Conservation (phyloP, 2,329 filamentous ascomycete genomes). For the Waltergamsia citrina region DNA sequence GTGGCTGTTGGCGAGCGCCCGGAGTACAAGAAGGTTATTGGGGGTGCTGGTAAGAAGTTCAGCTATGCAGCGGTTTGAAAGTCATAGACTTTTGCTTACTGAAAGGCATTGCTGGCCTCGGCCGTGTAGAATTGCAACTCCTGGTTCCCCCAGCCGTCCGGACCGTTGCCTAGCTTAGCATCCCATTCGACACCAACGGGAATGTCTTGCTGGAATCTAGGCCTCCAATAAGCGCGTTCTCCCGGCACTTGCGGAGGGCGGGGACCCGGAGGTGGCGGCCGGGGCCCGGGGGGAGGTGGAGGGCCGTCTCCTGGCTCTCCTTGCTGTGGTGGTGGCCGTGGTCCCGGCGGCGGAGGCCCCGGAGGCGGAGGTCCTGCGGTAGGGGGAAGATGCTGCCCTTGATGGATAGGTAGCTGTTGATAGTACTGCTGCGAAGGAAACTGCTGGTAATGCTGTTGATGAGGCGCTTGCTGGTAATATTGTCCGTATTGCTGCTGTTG, state of each 20-base stretch:
- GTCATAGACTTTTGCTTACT: no score
- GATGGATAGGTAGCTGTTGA: no score
- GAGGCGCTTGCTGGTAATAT: no score
- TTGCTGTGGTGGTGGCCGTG: no score
- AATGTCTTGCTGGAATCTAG: conserved; percentile 34
- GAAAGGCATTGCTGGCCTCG: conserved; percentile 39
- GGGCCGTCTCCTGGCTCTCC: no score
- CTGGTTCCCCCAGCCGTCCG: conserved; percentile 53
- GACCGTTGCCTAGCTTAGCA: conserved; percentile 41
- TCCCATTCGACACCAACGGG: conserved; percentile 42
- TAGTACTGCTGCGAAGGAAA: no score
- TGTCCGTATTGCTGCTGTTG: conserved; percentile 7
- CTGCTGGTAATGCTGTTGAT: no score
- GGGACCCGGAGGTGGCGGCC: conserved; percentile 9
- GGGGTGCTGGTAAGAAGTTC: conserved; percentile 21
- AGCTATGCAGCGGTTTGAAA: not conserved
- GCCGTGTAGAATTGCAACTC: conserved; percentile 49
- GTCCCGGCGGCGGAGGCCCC: no score
- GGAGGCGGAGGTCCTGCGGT: no score
- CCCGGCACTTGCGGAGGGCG: conserved; percentile 8
- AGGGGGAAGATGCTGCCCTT: no score
- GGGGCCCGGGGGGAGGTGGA: no score
- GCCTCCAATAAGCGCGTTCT: conserved; percentile 47
- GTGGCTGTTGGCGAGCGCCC: conserved; percentile 31
- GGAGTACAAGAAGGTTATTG: conserved; percentile 40